Percentiles rank a stretch among this genome's conserved stretches.
Conservation (phyloP, 257 asterid species). For the Salvia rosmarinus region DNA sequence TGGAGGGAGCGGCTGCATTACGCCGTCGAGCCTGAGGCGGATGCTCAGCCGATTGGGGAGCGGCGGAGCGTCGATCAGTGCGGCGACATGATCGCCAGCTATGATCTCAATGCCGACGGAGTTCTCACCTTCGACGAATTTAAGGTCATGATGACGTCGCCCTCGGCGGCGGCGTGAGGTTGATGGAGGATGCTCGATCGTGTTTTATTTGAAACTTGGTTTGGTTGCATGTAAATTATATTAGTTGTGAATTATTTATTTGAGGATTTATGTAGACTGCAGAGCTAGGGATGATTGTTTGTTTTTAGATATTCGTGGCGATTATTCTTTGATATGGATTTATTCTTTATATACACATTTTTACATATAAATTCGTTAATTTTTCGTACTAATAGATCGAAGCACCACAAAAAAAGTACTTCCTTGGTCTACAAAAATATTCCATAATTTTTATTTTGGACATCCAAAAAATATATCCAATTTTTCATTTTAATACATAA, state of each 20-base stretch:
- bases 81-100: conserved; percentile 50
- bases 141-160: conserved; percentile 50
- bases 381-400: too few relatives aligned
- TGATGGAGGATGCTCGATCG: too few relatives aligned
- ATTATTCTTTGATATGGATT: neutral
- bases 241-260: too few relatives aligned
- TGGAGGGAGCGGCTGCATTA: conserved; percentile 65
- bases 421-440: too few relatives aligned
- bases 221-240: neutral
- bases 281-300: neutral
- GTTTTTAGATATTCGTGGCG: neutral
- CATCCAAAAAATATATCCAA: too few relatives aligned
- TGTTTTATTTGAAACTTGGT: too few relatives aligned
- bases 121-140: conserved; percentile 65
- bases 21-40: conserved; percentile 59
- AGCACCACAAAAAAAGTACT: too few relatives aligned
- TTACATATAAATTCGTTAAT: too few relatives aligned
- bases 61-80: conserved; percentile 51
- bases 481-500: too few relatives aligned
- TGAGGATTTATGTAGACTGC: neutral
- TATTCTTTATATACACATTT: neutral
- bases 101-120: conserved; percentile 66
- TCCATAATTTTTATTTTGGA: too few relatives aligned
- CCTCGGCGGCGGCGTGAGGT: neutral
- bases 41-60: conserved; percentile 61